Base-by-base conservation (phyloP, 441 rosid genomes). In the Brassica hybrid region DNA sequence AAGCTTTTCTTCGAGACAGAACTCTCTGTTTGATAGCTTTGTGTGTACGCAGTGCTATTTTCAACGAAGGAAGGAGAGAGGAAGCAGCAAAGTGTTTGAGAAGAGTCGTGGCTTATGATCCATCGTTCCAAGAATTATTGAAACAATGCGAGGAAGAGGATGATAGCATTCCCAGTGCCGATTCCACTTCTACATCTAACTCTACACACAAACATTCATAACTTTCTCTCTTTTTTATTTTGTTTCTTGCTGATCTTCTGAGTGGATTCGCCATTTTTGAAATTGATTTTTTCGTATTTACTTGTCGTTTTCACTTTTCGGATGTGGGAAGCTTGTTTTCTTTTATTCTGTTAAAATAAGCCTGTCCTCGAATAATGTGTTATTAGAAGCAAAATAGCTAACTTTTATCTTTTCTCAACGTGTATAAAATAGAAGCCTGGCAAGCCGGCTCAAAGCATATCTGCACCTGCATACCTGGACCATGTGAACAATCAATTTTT, bases 31-130 rank as follows among this genome's bases (percentile, higher is more conserved):
- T 19, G 3, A 41, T 45, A 25, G n/a, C 52, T 6, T 54, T 52
- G 19, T 61, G 60, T 12, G 64, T 17, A 56, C 63, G 74, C 88
- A 93, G 99, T 80, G 94, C 87, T 38, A 77, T 93, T 65, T 73
- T 57, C 58, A 85, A 84, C 5, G 81, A 79, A 66, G 94, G 93
- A 67, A 89, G 91, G 32, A 90, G 85, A 81, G 91, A 81, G 7
- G 98, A 95, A 81, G 98, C 97, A 12, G 85, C 77, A n/a, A 83
- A 87, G 75, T 81, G 85, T 77, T 79, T 90, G 74, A 86, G 89
- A 23, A 62, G 74, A 76, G 93, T 89, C 66, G 96, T 81, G 23
- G 97, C 95, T 67, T 88, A 89, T 72, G 76, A 95, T 85, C 84
- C 96, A 11, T 69, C 76, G 0, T 86, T 82, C 34, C 79, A 79